Percentiles rank a stretch among this genome's conserved stretches.
phyloP scores from a whole-genome alignment of 176 grass and related monocot genomes.

The Triticum turgidum region DNA sequence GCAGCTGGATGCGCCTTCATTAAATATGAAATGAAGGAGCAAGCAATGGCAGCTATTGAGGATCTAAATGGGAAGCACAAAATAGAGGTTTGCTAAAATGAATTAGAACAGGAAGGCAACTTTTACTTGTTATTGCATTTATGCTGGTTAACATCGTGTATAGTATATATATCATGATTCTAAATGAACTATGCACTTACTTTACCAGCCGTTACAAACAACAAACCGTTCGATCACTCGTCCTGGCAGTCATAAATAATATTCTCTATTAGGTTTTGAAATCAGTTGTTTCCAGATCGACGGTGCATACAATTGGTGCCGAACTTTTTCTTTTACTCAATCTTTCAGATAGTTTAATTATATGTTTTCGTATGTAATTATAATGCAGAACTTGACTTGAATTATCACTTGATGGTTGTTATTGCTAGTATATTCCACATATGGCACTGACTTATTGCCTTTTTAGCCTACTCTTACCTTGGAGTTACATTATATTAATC shows the following conservation, averaged over 20 bases:
- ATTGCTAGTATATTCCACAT: not conserved
- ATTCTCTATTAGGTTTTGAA: not conserved
- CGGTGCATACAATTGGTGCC: not conserved
- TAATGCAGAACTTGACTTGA: slow-evolving; percentile 2
- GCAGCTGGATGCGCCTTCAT: slow-evolving; percentile 94
- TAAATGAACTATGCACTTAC: slow-evolving; percentile 4
- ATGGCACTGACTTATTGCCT: not conserved
- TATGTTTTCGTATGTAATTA: not conserved
- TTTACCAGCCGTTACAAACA: not conserved
- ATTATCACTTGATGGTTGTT: not conserved
- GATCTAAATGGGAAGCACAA: slow-evolving; percentile 63
- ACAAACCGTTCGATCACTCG: not conserved
- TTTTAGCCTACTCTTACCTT: slow-evolving; percentile 10
- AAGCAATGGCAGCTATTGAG: slow-evolving; percentile 91
- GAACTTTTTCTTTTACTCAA: not conserved
- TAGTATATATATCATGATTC: not conserved
- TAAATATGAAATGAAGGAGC: slow-evolving; percentile 95
- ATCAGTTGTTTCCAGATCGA: not conserved
- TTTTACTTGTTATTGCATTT: not conserved
- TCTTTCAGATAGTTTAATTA: slow-evolving; percentile 14
- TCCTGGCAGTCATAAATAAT: not conserved
- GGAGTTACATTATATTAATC: not conserved
- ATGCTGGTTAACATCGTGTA: not conserved
- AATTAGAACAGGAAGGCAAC: not conserved
- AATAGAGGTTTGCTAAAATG: slow-evolving; percentile 46